Base-by-base conservation (phyloP, 768 basidiomycete genomes). In the Lactarius hengduanensis region DNA sequence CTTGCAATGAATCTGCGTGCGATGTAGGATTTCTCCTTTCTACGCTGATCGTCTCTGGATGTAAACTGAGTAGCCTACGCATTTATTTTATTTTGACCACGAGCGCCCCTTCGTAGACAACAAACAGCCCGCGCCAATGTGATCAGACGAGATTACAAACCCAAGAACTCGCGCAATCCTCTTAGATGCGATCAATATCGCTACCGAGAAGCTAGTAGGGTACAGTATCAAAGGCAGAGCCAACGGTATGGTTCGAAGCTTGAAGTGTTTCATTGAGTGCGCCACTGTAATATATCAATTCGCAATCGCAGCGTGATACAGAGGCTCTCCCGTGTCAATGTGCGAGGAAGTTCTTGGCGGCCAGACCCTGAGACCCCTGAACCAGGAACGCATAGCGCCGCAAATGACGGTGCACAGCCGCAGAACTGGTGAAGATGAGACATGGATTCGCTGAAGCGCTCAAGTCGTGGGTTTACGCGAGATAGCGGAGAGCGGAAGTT, bases 401-500 rank as follows among this genome's bases (percentile, higher is more conserved):
- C 43, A 45, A 45, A 20, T 45, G 22, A 47, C n/a, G 9, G 8
- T n/a, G 20, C 43, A 45, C 43, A 7, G 43, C 20, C 43, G 20
- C 20, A 45, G 9, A 40, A 13, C 10, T 15, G 15, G 38, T 3
- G 38, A 41, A 13, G 32, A 1, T 26, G 26, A 26, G 26, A 26
- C 26, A 26, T 26, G 16, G 5, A 16, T 41, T 41, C 41, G 16
- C 16, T 41, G 41, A 41, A 16, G 53, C 53, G 53, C 53, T 11
- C 8, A 16, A 28, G 22, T 11, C 50, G 38, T 15, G 38, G 38
- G 38, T 40, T 40, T 66, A 66, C 56, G 60, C 56, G 28, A 66
- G 55, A 57, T 22, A 61, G 36, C 41, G 61, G 45, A 26, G 53
- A 54, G 53, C 66, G 66, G 66, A 55, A 63, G n/a, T 45, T 47